Evolutionary conservation across 2,329 filamentous ascomycete genomes (phyloP).

Genomic region (Ceratocystis cubensis): DNA sequence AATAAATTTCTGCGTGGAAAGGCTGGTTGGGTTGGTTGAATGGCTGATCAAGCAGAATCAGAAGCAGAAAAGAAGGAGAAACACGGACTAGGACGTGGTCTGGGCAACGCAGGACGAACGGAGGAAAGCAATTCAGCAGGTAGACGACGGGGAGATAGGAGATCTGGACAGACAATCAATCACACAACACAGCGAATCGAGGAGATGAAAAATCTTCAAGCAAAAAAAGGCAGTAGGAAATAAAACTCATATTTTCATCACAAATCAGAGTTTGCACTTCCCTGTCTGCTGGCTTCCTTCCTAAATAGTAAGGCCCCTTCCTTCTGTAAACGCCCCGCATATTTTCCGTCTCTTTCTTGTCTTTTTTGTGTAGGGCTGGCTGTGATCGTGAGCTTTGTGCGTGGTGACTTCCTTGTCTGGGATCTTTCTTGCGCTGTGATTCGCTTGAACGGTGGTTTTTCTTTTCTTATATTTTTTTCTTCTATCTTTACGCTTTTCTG

Average conservation of each 20-base stretch:
- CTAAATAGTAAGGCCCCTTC: background rate
- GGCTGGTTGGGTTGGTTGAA: background rate
- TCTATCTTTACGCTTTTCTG: no score
- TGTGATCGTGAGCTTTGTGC: background rate
- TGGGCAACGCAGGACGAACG: background rate
- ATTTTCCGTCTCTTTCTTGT: background rate
- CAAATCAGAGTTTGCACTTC: background rate
- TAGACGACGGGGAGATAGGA: background rate
- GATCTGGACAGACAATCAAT: background rate
- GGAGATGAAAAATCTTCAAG: background rate
- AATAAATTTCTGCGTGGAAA: background rate
- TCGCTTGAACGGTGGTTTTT: no score
- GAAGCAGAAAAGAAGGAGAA: background rate
- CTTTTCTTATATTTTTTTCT: no score
- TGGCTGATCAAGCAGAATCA: background rate
- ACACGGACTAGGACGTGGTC: background rate
- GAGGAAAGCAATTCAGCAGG: background rate
- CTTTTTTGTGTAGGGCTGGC: background rate
- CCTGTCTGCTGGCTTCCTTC: background rate
- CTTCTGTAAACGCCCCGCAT: background rate
- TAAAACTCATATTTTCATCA: background rate
- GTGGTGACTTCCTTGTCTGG: background rate
- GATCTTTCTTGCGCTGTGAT: background rate
- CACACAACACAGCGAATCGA: background rate
- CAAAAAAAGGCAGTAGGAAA: background rate